Evolutionary conservation across 345 rosid genomes (phyloP), one percentile per base, ranked within the genome.

Genomic region (Syzygium oleosum): DNA sequence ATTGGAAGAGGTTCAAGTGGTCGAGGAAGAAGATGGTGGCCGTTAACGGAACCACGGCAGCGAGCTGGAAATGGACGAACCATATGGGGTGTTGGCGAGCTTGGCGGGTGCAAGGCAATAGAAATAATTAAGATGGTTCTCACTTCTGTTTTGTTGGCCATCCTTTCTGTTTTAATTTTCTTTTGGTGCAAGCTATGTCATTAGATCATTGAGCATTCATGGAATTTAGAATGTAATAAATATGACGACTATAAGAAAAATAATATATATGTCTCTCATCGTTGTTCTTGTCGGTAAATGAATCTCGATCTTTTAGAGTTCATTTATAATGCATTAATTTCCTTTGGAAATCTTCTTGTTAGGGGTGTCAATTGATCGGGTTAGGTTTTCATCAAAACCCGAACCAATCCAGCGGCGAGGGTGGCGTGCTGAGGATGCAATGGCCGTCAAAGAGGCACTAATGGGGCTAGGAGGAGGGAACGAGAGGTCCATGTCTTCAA

Each of bases 1-100:
- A 84, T 29, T 93, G 94, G 94, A 91, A 87, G 89, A 87, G 78
- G 84, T 90, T 89, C 86, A 88, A 86, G 43, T 31, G 84, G 83
- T 25, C 9, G 2, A 58, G 58, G 51, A 85, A 77, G 53, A 52
- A 43, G 86, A 34, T 17, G 77, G 54, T 0, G 9, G 85, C 85
- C 7, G 14, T 1, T 12, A 54, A 54, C 38, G 68, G 51, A 43
- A 85, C 77, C 2, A 25, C 12, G 16, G 65, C 12, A 16, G 65
- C 19, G 12, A 59, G 87, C 73, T 23, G 5, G 63, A 54, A 52
- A 15, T 85, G 87, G 87, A 53, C 87, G 51, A 54, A 54, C n/a
- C 87, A 85, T 58, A 2, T 54, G 27, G 87, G 87, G 17, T 85
- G 87, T 55, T 85, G 52, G 87, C 51, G 52, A 25, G 29, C 87